Evolutionary conservation across 2,329 filamentous ascomycete genomes (phyloP).

Genomic region (Sphaerostilbella broomeana): DNA sequence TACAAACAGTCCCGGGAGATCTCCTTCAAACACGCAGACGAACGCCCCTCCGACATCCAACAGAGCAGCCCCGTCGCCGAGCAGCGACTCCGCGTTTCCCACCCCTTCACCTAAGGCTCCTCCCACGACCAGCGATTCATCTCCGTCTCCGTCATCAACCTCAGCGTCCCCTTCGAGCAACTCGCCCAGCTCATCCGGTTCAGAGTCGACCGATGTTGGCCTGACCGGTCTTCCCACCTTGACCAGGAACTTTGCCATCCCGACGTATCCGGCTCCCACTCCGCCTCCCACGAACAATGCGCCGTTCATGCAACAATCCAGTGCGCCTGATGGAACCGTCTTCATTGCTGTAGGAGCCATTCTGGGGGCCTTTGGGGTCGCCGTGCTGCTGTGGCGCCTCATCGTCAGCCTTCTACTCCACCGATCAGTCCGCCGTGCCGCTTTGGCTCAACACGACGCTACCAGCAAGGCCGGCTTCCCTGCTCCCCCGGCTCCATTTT

Average conservation of each 20-base stretch:
- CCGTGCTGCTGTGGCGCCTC: constrained; percentile 81
- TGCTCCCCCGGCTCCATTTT: constrained; percentile 51
- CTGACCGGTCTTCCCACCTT: constrained; percentile 36
- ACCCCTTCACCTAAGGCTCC: constrained; percentile 1
- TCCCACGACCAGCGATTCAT: not conserved
- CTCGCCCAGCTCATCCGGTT: constrained; percentile 15
- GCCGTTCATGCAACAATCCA: constrained; percentile 86
- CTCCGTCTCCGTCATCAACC: constrained; percentile 4
- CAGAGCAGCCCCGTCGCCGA: constrained; percentile 4
- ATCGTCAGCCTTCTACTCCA: constrained; percentile 88
- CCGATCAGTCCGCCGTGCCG: constrained; percentile 79
- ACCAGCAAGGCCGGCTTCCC: constrained; percentile 65
- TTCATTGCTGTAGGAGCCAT: constrained; percentile 92
- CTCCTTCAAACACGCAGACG: constrained; percentile 6
- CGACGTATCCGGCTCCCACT: constrained; percentile 62
- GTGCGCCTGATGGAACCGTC: constrained; percentile 82
- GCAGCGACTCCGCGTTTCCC: constrained; percentile 11
- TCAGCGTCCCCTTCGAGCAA: constrained; percentile 4
- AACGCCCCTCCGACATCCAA: constrained; percentile 3
- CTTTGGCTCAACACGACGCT: constrained; percentile 62
- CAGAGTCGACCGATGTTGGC: constrained; percentile 16
- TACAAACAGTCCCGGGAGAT: not conserved
- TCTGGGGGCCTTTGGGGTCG: constrained; percentile 72
- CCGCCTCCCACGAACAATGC: constrained; percentile 80
- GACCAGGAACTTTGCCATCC: constrained; percentile 32